Percentiles rank a stretch among this genome's conserved stretches.
Conservation (phyloP, 2,329 filamentous ascomycete genomes). For the Fusarium sp. region DNA sequence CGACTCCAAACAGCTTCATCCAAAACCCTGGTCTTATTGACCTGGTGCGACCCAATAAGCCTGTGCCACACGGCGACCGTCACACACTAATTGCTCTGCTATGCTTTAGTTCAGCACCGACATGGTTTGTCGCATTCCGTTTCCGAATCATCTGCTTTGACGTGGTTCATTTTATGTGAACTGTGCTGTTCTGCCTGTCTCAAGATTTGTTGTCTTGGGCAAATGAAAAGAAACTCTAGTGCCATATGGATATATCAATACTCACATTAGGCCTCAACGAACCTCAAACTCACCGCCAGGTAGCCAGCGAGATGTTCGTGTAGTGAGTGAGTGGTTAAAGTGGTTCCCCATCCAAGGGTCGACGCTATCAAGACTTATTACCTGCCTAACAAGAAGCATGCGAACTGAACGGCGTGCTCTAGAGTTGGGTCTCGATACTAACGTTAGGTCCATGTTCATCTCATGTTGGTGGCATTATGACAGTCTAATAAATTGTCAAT, state of each 20-base stretch:
- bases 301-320: conserved; percentile 12
- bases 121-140: conserved; percentile 23
- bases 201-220: background rate
- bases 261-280: conserved; percentile 30
- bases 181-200: conserved; percentile 3
- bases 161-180: conserved; percentile 24
- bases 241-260: background rate
- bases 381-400: conserved; percentile 30
- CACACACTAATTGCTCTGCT: conserved; percentile 34
- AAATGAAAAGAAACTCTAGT: background rate
- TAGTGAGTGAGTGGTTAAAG: conserved; percentile 7
- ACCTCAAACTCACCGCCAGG: conserved; percentile 38
- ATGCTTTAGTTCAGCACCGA: conserved; percentile 20
- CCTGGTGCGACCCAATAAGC: conserved; percentile 44
- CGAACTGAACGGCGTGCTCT: conserved; percentile 27
- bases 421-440: conserved; percentile 17
- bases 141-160: conserved; percentile 38
- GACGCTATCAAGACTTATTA: conserved; percentile 28
- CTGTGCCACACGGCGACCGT: conserved; percentile 43
- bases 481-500: background rate
- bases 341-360: conserved; percentile 18
- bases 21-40: conserved; percentile 28
- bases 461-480: background rate
- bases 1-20: conserved; percentile 15
- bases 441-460: conserved; percentile 10